Conservation (phyloP, 164 flowering plant genomes). For the Magnolia changhungtana region DNA sequence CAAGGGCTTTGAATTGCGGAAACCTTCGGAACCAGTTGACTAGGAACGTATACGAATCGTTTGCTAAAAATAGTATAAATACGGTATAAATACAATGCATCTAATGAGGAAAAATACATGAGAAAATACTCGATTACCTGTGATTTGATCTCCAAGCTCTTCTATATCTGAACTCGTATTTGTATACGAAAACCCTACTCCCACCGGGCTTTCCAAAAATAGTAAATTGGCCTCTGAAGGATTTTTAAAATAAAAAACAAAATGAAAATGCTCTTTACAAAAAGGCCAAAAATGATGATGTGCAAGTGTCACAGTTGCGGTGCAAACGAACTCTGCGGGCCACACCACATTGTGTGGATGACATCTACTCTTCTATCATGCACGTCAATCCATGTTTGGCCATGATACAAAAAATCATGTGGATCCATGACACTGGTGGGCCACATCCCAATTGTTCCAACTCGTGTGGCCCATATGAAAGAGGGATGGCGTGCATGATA, state of each 20-base stretch:
- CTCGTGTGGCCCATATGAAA: no score
- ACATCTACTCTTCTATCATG: no score
- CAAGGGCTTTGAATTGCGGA: slow-evolving; percentile 14
- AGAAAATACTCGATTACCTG: slow-evolving; percentile 22
- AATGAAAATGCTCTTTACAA: no score
- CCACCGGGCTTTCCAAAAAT: slow-evolving; percentile 20
- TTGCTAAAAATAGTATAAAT: neutral
- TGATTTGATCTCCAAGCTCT: slow-evolving; percentile 12
- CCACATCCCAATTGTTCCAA: no score
- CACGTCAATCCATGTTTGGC: no score
- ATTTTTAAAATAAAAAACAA: neutral
- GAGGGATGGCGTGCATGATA: no score
- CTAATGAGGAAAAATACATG: neutral
- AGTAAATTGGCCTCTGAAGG: slow-evolving; percentile 22
- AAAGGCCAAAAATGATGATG: no score
- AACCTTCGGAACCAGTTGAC: slow-evolving; percentile 18
- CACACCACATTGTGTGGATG: no score
- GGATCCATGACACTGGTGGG: no score
- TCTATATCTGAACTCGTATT: slow-evolving; percentile 11
- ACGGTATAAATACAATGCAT: neutral
- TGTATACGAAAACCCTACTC: slow-evolving; percentile 22
- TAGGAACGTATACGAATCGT: slow-evolving; percentile 8
- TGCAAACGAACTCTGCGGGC: no score
- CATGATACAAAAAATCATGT: no score
- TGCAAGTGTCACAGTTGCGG: no score